A percentile compares a stretch with the other conserved stretches of the same genome.
phyloP scores from a whole-genome alignment of 2,329 filamentous ascomycete genomes.

The Aaosphaeria arxii region DNA sequence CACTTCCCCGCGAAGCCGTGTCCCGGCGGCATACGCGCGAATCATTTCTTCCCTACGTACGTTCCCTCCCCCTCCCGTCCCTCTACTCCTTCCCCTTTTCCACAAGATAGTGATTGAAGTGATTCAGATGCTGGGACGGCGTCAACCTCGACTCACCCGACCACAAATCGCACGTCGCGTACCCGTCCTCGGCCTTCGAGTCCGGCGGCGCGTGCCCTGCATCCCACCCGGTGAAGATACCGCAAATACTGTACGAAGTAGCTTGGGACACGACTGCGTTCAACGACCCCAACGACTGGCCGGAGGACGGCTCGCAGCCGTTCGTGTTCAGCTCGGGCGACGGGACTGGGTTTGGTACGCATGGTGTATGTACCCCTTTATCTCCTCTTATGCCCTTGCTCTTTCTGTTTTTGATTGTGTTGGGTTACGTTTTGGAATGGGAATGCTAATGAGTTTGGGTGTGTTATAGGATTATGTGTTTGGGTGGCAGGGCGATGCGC shows the following conservation, averaged over 20 bases:
- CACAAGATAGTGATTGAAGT: neutral
- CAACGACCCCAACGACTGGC: conserved; percentile 13
- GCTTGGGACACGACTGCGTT: conserved; percentile 14
- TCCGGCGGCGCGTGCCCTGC: conserved; percentile 7
- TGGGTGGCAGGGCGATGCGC: conserved; percentile 11
- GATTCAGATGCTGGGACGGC: conserved; percentile 41
- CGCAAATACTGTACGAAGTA: conserved; percentile 13
- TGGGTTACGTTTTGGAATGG: no score
- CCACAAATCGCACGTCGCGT: conserved; percentile 51
- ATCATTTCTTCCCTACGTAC: conserved; percentile 13
- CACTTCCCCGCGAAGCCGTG: conserved; percentile 8
- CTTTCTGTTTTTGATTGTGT: neutral
- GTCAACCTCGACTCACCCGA: conserved; percentile 48
- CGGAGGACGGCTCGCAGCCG: conserved; percentile 13
- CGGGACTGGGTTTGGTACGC: conserved; percentile 10
- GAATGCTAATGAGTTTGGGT: no score
- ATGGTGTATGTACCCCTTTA: conserved; percentile 3
- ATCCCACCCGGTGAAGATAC: conserved; percentile 11
- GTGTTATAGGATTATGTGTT: conserved; percentile 6
- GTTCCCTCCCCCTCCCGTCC: neutral
- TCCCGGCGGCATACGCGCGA: conserved; percentile 12
- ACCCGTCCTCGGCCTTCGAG: conserved; percentile 16
- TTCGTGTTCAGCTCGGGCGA: conserved; percentile 14
- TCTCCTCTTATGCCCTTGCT: neutral
- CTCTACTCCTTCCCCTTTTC: neutral